Conservation (phyloP, 228 moss, liverwort and hornwort species). For the Sphagnum magellanicum region DNA sequence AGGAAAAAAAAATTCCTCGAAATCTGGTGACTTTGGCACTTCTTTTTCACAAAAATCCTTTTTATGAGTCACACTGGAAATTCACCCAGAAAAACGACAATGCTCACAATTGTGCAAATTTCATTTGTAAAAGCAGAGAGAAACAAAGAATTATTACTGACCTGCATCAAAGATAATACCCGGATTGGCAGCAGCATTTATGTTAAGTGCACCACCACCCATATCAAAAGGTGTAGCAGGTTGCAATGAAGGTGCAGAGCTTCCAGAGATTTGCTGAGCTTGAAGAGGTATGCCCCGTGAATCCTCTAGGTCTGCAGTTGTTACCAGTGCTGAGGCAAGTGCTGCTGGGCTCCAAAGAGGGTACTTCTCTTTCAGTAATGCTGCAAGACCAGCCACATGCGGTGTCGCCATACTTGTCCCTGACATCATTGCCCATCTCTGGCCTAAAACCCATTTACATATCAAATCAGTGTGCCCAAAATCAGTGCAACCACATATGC, state of each 20-base stretch:
- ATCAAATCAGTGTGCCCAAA: neutral
- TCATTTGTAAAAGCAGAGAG: neutral
- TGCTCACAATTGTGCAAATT: too few species aligned
- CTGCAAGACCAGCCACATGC: constrained; percentile 33
- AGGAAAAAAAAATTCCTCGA: too few species aligned
- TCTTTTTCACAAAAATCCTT: too few species aligned
- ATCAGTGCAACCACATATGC: neutral
- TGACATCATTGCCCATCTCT: constrained; percentile 17
- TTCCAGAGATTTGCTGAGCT: constrained; percentile 1
- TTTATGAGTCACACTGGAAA: too few species aligned
- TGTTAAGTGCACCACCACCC: constrained; percentile 13
- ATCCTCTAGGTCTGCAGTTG: constrained; percentile 23
- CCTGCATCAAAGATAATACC: constrained; percentile 26
- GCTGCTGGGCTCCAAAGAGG: constrained; percentile 63
- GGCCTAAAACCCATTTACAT: constrained; percentile 5
- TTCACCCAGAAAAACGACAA: too few species aligned
- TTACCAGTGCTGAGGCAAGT: constrained; percentile 58
- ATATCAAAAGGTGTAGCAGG: constrained; percentile 11
- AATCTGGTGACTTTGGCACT: too few species aligned
- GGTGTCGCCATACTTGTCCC: constrained; percentile 45
- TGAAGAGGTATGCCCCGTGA: constrained; percentile 6
- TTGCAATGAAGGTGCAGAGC: neutral
- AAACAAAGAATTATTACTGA: neutral
- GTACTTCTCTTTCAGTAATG: constrained; percentile 23
- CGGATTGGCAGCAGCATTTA: constrained; percentile 13